Percentiles rank a stretch among this genome's conserved stretches.
These are phyloP conservation scores for Phaffia tasmanica DNA, from an alignment of 768 basidiomycete genomes.

Conservation along the genomic window DNA sequence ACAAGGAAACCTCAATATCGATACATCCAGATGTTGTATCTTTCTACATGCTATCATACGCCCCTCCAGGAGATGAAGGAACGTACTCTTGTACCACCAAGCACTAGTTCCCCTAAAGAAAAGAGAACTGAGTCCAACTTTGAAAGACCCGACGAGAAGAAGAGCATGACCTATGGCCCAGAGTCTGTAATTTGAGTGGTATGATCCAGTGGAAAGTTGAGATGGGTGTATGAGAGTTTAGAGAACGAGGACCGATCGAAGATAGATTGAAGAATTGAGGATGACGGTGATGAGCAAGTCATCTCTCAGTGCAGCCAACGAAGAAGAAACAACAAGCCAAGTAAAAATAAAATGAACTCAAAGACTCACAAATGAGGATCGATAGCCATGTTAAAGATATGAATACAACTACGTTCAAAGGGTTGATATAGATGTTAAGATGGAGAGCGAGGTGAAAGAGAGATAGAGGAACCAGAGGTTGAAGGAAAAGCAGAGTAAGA, in stretches of 20 bases:
- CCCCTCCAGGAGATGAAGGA: background rate
- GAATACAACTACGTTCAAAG: conserved; percentile 26
- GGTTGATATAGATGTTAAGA: conserved; percentile 15
- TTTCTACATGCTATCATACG: background rate
- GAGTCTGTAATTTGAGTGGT: conserved; percentile 28
- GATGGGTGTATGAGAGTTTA: background rate
- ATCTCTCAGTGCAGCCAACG: background rate
- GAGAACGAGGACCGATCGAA: background rate
- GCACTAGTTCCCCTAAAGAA: conserved; percentile 11
- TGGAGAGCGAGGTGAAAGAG: conserved; percentile 10
- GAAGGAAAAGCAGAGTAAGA: background rate
- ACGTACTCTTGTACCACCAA: conserved; percentile 29
- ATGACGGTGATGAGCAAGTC: background rate
- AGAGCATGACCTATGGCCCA: conserved; percentile 38
- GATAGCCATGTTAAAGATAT: conserved; percentile 11
- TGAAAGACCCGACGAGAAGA: conserved; percentile 31
- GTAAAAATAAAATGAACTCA: background rate
- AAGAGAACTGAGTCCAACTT: conserved; percentile 13
- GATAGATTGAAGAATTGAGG: background rate
- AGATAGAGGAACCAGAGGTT: background rate
- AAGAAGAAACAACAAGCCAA: background rate
- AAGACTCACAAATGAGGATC: background rate
- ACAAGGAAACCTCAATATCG: too few relatives aligned
- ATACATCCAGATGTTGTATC: too few relatives aligned
- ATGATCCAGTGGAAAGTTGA: background rate